Evolutionary conservation across 352 stramenopile species (phyloP), one percentile per base, ranked within the genome.

Genomic region (Phytophthora sp.): DNA sequence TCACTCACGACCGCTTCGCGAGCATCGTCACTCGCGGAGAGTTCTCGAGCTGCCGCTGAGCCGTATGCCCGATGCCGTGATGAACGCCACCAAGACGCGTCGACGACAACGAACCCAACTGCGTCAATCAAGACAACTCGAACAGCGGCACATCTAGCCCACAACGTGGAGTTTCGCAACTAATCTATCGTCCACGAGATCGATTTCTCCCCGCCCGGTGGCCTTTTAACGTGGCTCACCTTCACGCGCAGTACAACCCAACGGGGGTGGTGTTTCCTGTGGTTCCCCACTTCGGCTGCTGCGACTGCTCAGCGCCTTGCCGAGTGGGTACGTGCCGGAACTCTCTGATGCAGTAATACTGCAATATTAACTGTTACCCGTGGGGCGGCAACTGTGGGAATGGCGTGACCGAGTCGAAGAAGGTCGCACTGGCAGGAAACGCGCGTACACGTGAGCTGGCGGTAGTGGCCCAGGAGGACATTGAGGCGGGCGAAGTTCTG

Each of bases 331-430:
- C 20, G 3, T 54, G 42, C 41, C 11, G 54, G 1, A 62, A 38
- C 41, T 52, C 54, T 3, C 7, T 50, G 16, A 62, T 62, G 41
- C 54, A 62, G 1, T 8, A 44, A n/a, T 60, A 38, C 30, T 54
- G 15, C 54, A 54, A 12, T 21, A 1, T n/a, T 1, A 55, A 31
- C 20, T 51, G 57, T 15, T 64, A 46, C 15, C 45, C 35, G 1
- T 64, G 42, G 7, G 35, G 2, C 6, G 45, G 11, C 45, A 57
- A 57, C n/a, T 64, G 57, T 16, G 57, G 33, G 1, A 64, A 52
- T 18, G 20, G 45, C 1, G 1, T 64, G 12, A 7, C 0, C 0
- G 35, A 64, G 20, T 52, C 57, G 9, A 11, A 12, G 1, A 27
- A 42, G 13, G 27, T 53, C 3, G 7, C 2, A 26, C 36, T 52